phyloP scores from a whole-genome alignment of 257 asterid genomes.

The Buddleja alternifolia region DNA sequence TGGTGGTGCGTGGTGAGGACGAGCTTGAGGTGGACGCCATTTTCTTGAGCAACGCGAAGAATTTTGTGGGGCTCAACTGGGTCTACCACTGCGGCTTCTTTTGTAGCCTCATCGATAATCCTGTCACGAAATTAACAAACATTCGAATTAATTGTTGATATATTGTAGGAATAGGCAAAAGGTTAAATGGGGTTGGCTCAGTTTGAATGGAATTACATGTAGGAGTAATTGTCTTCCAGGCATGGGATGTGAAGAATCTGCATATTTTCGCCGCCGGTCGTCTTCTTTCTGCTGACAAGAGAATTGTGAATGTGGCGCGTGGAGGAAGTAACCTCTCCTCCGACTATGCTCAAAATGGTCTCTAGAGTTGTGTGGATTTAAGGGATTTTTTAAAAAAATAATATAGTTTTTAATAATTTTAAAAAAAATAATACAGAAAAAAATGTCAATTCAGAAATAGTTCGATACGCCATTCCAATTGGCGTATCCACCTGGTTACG shows the following conservation, averaged over 20 bases:
- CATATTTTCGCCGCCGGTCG: constrained; percentile 47
- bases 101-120: constrained; percentile 70
- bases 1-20: background rate
- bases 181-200: background rate
- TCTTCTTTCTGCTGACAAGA: too few species aligned
- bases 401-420: too few species aligned
- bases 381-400: too few species aligned
- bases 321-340: too few species aligned
- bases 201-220: constrained; percentile 41
- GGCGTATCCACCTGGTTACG: too few species aligned
- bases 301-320: too few species aligned
- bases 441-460: too few species aligned
- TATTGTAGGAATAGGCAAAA: background rate
- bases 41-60: constrained; percentile 71
- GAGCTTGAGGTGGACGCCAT: constrained; percentile 42
- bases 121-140: constrained; percentile 26
- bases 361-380: too few species aligned
- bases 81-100: constrained; percentile 90
- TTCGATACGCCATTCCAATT: too few species aligned
- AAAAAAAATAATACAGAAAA: too few species aligned
- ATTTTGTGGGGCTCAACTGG: constrained; percentile 93
- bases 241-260: constrained; percentile 75
- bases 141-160: background rate
- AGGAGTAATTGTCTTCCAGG: constrained; percentile 69
- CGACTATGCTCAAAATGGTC: too few species aligned